Evolutionary conservation across 176 grass and related monocot species (phyloP), one percentile per base, ranked within the genome.

Genomic region (Carex myosuroides): DNA sequence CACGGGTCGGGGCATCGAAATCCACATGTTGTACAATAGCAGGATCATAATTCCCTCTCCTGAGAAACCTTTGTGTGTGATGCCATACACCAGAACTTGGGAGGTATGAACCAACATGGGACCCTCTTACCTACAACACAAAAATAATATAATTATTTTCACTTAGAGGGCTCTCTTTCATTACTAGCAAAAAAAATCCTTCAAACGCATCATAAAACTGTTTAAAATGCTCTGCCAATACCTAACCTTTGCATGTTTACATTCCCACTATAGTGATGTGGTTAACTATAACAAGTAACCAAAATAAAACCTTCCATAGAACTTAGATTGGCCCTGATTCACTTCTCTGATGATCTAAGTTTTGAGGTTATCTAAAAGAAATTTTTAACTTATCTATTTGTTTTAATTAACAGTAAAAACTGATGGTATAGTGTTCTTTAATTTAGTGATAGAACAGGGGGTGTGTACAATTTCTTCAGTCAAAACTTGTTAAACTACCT

Each of bases 91-190:
- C 95, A 92, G 84, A 98, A 90, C 89, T 95, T 80, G 92, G 92
- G 85, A 98, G 93, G 76, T 98, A 95, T 46, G 92, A 98, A 90
- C 92, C 92, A 85, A 98, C 95, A 92, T 98, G 95, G 84, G 92
- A 93, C 62, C 95, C 95, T 88, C 92, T 91, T 84, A 95, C 91
- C 95, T 98, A 76, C 13, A 88, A 77, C 24, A 55, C 8, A 13
- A 77, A 64, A 41, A 87, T 62, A 92, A 75, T 41, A 87, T 73
- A 50, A 73, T 13, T 73, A 24, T 37, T 22, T 50, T 26, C 41
- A 3, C 70, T 4, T 50, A 73, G 70, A 69, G 9, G 20, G 39
- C 68, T 63, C 60, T 44, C 39, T 71, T 71, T 71, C 39, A 44
- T 71, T 71, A 21, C 68, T 24, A 21, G 17, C 46, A 10, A 14